Base-by-base conservation (phyloP, 1,139 yeast species). In the Blastobotrys buckinghamii region DNA sequence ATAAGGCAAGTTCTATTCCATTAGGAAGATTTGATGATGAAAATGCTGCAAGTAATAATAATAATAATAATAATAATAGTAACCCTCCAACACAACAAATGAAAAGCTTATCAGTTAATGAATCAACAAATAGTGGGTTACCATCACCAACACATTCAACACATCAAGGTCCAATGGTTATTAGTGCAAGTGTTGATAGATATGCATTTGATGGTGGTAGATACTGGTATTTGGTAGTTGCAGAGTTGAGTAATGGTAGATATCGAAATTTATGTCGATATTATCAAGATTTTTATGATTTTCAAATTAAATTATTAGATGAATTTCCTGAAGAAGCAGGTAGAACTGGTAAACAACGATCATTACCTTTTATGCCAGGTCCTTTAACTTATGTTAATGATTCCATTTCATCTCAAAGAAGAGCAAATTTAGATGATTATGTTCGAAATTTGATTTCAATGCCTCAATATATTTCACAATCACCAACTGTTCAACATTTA, bases 211-310 rank as follows among this genome's bases (percentile, higher is more conserved):
- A 87, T 53, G 87, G 85, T 53, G 96, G 94, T 15, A 77, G 95
- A 54, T 92, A 88, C 67, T 94, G 95, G 85, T 92, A 86, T 66
- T 75, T 87, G 51, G 79, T 92, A 2, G 74, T 78, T 36, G 89
- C 87, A 36, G 76, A 78, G 50, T 70, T 89, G 56, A 77, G 83
- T 34, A 82, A 82, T 62, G 95, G 95, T 9, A 74, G 76, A 50
- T 69, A 70, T 35, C 76, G 97, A 53, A 78, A 81, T 53, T 72
- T 94, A 55, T 89, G 94, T 67, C 77, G 98, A 55, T 90, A 79
- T 68, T 94, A 94, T 67, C 97, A 92, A 65, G 98, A 94, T 69
- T 94, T 94, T 65, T 92, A 90, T 66, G 96, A 92, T 67, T 78
- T 90, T 62, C 98, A 94, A 65, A 92, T 90, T 46, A 80, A 77